These are phyloP conservation scores for Clavispora fructus DNA, from an alignment of 805 yeast species.

Conservation along the genomic window DNA sequence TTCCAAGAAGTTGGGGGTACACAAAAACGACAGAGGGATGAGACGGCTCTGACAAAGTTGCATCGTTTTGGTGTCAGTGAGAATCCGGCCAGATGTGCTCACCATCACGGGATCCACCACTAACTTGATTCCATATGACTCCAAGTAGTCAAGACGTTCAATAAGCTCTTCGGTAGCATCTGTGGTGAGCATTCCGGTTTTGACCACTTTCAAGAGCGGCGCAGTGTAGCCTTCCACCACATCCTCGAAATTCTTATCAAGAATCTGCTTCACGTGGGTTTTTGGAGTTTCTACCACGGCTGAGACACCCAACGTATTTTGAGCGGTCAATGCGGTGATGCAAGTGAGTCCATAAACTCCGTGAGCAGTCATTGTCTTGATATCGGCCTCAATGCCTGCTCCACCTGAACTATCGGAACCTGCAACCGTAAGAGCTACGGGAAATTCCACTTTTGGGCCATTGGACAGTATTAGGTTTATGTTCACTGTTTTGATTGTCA, in stretches of 20 bases:
- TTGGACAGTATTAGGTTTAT: neutral
- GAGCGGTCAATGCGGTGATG: conserved; percentile 76
- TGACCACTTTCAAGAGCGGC: conserved; percentile 53
- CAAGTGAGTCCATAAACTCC: conserved; percentile 74
- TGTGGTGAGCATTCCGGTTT: conserved; percentile 70
- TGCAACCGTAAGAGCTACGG: conserved; percentile 39
- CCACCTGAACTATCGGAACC: conserved; percentile 89
- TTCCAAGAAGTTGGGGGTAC: conserved; percentile 76
- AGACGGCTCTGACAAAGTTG: conserved; percentile 38
- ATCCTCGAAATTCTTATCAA: conserved; percentile 56
- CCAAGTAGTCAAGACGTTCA: conserved; percentile 27
- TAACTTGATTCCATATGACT: conserved; percentile 26
- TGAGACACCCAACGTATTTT: conserved; percentile 53
- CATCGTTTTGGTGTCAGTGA: conserved; percentile 47
- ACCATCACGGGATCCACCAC: conserved; percentile 83
- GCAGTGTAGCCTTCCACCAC: conserved; percentile 32
- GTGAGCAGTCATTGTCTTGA: conserved; percentile 72
- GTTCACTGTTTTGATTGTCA: neutral
- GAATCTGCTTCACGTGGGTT: conserved; percentile 40
- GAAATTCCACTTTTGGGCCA: conserved; percentile 2
- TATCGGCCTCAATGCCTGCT: conserved; percentile 87
- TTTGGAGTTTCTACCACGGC: conserved; percentile 40
- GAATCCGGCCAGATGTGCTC: conserved; percentile 67
- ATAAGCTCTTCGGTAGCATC: conserved; percentile 48
- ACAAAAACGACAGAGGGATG: conserved; percentile 48